Percentiles rank a stretch among this genome's conserved stretches.
These are phyloP conservation scores for Echium plantagineum DNA, from an alignment of 257 asterid genomes.

Conservation along the genomic window DNA sequence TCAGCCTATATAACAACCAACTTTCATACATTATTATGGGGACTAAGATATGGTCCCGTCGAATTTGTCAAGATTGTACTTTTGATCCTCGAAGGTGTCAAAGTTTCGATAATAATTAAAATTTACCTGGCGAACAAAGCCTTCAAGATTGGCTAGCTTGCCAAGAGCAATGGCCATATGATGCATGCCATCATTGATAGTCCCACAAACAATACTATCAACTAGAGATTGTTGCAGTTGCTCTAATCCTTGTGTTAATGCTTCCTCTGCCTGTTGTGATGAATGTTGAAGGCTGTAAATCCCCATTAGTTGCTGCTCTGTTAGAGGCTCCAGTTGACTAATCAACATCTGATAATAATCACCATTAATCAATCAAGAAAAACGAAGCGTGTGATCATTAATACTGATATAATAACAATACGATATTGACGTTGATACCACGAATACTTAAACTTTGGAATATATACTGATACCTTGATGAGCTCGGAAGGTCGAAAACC, in stretches of 20 bases:
- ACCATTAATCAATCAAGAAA: not conserved
- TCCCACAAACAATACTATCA: constrained; percentile 45
- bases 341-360: constrained; percentile 48
- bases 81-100: no score
- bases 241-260: constrained; percentile 73
- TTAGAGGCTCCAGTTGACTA: constrained; percentile 64
- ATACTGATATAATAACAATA: no score
- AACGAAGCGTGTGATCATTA: no score
- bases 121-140: constrained; percentile 90
- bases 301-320: constrained; percentile 87
- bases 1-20: constrained; percentile 55
- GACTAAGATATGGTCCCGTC: no score
- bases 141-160: constrained; percentile 77
- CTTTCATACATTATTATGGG: not conserved
- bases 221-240: constrained; percentile 75
- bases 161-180: constrained; percentile 87
- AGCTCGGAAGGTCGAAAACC: constrained; percentile 89
- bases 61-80: no score
- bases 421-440: no score
- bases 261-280: constrained; percentile 89
- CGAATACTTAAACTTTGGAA: no score
- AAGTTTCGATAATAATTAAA: no score
- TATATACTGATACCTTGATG: no score
- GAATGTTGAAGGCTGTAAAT: constrained; percentile 83
- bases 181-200: constrained; percentile 64